phyloP scores from a whole-genome alignment of 805 yeast species.

The Saccharomyces kudriavzevii region DNA sequence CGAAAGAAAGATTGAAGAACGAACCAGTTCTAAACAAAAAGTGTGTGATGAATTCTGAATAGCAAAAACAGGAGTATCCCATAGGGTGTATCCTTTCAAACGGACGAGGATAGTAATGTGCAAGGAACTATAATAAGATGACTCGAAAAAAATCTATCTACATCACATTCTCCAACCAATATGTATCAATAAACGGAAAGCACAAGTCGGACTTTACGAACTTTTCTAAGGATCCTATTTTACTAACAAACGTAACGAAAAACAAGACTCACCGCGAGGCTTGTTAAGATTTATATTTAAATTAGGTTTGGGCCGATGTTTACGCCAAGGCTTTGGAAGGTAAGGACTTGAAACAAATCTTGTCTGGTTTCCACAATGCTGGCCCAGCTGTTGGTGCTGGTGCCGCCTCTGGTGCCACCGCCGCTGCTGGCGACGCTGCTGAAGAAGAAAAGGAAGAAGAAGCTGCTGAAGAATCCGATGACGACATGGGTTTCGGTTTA shows the following conservation, averaged over 20 bases:
- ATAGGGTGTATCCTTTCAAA: neutral
- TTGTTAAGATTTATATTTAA: neutral
- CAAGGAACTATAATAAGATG: neutral
- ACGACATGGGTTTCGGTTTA: constrained; percentile 89
- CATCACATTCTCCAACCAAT: neutral
- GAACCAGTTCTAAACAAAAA: neutral
- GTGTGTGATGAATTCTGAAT: neutral
- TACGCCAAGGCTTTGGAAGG: constrained; percentile 80
- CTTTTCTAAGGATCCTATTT: neutral
- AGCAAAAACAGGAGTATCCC: neutral
- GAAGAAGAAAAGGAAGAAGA: constrained; percentile 51
- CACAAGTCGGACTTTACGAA: neutral
- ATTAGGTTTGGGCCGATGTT: constrained; percentile 65
- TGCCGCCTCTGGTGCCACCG: constrained; percentile 39
- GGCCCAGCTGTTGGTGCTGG: constrained; percentile 39
- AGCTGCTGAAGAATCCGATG: constrained; percentile 65
- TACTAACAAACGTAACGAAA: neutral
- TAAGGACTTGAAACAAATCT: constrained; percentile 64
- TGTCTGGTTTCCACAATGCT: constrained; percentile 46
- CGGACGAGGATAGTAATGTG: neutral
- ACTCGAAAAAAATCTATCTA: neutral
- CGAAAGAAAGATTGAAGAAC: neutral
- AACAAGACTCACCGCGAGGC: neutral
- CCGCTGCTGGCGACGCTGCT: constrained; percentile 38
- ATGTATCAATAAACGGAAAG: neutral